A percentile compares a stretch with the other conserved stretches of the same genome.
phyloP scores from a whole-genome alignment of 352 stramenopile species.

The Blastocystis sp. region DNA sequence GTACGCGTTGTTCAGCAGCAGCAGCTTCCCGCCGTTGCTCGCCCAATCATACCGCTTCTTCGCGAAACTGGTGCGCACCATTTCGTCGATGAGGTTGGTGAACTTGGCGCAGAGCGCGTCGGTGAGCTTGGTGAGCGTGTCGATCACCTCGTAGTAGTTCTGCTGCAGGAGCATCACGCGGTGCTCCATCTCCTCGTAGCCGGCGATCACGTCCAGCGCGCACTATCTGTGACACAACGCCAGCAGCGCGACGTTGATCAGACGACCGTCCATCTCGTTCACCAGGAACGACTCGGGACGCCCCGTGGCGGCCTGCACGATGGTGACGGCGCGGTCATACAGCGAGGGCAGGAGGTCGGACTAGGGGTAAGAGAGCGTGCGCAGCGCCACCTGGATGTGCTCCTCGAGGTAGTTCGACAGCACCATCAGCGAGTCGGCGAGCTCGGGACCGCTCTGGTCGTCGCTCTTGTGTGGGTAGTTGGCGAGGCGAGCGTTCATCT shows the following conservation, averaged over 20 bases:
- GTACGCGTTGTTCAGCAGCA: constrained; percentile 24
- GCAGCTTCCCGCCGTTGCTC: background rate
- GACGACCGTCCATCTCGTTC: constrained; percentile 12
- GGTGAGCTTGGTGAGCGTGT: background rate
- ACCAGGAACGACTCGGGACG: constrained; percentile 45
- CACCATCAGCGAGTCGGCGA: constrained; percentile 9
- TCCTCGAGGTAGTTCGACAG: constrained; percentile 45
- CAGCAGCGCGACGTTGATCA: background rate
- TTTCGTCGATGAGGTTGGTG: constrained; percentile 58
- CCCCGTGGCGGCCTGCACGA: constrained; percentile 1
- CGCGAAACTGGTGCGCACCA: constrained; percentile 56
- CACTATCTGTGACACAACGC: background rate
- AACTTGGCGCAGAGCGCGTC: constrained; percentile 25
- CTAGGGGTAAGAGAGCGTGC: background rate
- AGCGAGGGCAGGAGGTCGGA: constrained; percentile 6
- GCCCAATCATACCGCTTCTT: constrained; percentile 56
- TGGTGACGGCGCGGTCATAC: background rate
- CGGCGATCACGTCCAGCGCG: background rate
- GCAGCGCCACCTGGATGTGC: constrained; percentile 8
- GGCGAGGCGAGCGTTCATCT: background rate
- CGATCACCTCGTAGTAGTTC: constrained; percentile 19
- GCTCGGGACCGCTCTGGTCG: background rate
- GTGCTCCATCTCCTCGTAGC: constrained; percentile 2
- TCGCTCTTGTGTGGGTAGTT: background rate
- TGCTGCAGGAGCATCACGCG: background rate